Conservation (phyloP, 345 rosid genomes). For the sweet orange (Citrus sinensis) region DVS_A1.0 CM039161.1:6346001-6346500, state of each 20-base stretch:
- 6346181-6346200: conserved; percentile 1
- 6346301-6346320: conserved; percentile 2
- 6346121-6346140: conserved; percentile 36
- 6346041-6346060: not conserved
- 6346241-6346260: conserved; percentile 59
- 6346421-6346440: conserved; percentile 67
- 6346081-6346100: conserved; percentile 55
- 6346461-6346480: conserved; percentile 54
- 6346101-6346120: conserved; percentile 52
- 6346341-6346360: conserved; percentile 2
- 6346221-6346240: conserved; percentile 71
- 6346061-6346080: conserved; percentile 53
- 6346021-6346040: not conserved
- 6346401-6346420: conserved; percentile 28
- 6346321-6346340: conserved; percentile 4
- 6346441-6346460: conserved; percentile 81
- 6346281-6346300: conserved; percentile 51
- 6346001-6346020: not conserved
- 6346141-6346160: conserved; percentile 14
- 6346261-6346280: conserved; percentile 59
- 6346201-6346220: conserved; percentile 35
- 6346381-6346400: conserved; percentile 41
- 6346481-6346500: conserved; percentile 54
- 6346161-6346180: conserved; percentile 12
- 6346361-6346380: conserved; percentile 19